Evolutionary conservation across 2,329 filamentous ascomycete genomes (phyloP), one percentile per base, ranked within the genome.

Genomic region (Fusarium pseudonygamai): DNA sequence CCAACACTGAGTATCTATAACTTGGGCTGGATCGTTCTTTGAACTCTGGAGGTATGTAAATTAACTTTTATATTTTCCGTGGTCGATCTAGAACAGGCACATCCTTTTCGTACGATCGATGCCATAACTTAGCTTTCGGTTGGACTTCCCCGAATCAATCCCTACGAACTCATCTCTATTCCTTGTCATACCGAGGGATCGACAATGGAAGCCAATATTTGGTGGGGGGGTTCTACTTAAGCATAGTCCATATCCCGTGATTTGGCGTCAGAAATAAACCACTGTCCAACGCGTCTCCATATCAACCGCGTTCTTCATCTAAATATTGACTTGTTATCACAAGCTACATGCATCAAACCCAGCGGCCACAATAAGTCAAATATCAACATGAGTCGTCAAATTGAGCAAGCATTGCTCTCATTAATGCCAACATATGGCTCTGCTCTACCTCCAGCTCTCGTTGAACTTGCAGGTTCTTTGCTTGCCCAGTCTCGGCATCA

Each of bases 401-500:
- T 95, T 26, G 92, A 95, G 77, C 91, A 93, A 78, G 90, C 91
- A 1, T 85, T 97, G 39, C 86, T 89, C n/a, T 92, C 90, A 37
- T 84, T 96, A 30, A 87, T 97, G 64, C 94, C 94, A 3, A 93
- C 92, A 1, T 88, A 93, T 78, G 90, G 90, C 70, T 88, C 89
- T 36, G 85, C 89, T 52, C 84, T 96, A 1, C 93, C 93, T 0
- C 85, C 87, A 16, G 86, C 90, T n/a, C 89, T 97, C 10, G 82
- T 93, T 64, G 89, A 93, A 64, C 87, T 95, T 15, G 91, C 94
- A 3, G 86, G 87, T 58, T 94, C 92, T 14, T 85, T 97, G 12
- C 88, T 97, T 49, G 91, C 93, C 5, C 94, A 96, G 81, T 97
- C 94, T 18, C 90, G 93, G 39, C 90, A 91, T 78, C 91, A 91